Evolutionary conservation across 805 yeast species (phyloP).

Genomic region (Wickerhamiella allomyrinae): DNA sequence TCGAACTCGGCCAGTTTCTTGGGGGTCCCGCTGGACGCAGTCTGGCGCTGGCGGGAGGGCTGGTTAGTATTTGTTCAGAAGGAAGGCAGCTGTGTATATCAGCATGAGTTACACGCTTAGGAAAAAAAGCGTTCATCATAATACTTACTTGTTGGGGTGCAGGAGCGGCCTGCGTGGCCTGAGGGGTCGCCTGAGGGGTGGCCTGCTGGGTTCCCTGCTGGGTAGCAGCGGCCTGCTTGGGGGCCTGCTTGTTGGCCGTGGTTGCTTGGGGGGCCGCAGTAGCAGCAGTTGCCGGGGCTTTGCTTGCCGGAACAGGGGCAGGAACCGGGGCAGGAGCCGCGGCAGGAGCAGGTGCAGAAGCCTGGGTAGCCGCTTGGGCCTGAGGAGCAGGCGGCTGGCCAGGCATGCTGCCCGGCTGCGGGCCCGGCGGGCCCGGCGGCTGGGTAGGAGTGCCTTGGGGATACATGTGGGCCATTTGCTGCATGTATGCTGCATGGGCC

Average conservation of each 20-base stretch:
- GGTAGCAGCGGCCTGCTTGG: too few relatives aligned
- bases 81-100: constrained; percentile 32
- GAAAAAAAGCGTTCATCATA: constrained; percentile 17
- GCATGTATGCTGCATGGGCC: not conserved
- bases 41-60: too few relatives aligned
- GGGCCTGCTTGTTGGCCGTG: too few relatives aligned
- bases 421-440: not conserved
- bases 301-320: too few relatives aligned
- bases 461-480: not conserved
- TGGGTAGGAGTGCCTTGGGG: too few relatives aligned
- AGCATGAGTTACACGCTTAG: constrained; percentile 18
- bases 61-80: constrained; percentile 27
- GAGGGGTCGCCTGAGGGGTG: constrained; percentile 1
- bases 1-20: constrained; percentile 42
- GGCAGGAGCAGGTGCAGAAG: constrained; percentile 31
- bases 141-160: constrained; percentile 15
- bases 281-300: not conserved
- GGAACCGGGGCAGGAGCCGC: constrained; percentile 29
- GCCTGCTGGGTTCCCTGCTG: constrained; percentile 1
- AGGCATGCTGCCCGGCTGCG: not conserved
- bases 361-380: not conserved
- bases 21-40: constrained; percentile 3
- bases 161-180: not conserved
- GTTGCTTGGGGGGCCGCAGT: too few relatives aligned
- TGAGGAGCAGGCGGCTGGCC: not conserved